These are phyloP conservation scores for Melanogaster broomeanus DNA, from an alignment of 768 basidiomycete species.

Conservation along the genomic window DNA sequence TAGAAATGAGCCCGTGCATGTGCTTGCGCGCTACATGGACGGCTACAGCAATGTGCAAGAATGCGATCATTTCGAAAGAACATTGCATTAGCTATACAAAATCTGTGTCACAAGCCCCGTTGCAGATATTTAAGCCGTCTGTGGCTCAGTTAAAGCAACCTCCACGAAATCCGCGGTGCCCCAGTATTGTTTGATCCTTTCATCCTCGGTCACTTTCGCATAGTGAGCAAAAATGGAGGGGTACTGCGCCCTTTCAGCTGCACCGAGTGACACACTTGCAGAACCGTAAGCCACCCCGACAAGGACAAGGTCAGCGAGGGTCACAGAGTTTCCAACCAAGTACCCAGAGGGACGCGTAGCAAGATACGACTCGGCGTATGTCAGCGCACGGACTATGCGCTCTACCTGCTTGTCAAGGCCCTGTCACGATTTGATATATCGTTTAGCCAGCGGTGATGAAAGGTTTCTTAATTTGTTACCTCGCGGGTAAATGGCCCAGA, in stretches of 20 bases:
- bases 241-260: constrained; percentile 13
- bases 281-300: not conserved
- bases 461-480: not conserved
- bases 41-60: no score
- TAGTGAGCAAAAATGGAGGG: constrained; percentile 11
- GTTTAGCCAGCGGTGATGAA: no score
- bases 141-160: constrained; percentile 1
- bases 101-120: no score
- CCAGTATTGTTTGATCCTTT: constrained; percentile 10
- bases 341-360: constrained; percentile 9
- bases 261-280: constrained; percentile 1
- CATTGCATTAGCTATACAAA: no score
- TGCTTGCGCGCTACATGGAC: no score
- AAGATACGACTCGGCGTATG: constrained; percentile 15
- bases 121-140: not conserved
- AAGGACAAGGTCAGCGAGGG: constrained; percentile 20
- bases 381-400: constrained; percentile 6
- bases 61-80: no score
- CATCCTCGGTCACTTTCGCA: constrained; percentile 16
- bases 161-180: constrained; percentile 9
- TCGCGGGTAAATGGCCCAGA: constrained; percentile 5
- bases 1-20: no score
- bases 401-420: not conserved
- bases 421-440: not conserved
- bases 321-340: constrained; percentile 13